Conservation (phyloP, 1,284 basidiomycete species). For the Moesziomyces sp. region DNA sequence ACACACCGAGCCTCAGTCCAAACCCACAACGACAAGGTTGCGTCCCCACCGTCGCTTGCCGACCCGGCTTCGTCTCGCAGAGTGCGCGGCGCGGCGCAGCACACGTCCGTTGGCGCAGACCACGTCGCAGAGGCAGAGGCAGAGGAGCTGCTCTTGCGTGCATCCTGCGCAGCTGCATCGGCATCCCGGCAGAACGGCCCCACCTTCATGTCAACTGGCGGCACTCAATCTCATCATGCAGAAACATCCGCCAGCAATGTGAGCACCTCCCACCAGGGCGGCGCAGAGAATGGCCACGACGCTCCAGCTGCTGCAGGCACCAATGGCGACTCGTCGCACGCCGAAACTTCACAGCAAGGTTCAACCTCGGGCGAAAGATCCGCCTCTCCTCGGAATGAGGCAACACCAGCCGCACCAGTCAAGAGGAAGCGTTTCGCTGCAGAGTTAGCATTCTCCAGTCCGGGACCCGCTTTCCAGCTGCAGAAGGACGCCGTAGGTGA, state of each 20-base stretch:
- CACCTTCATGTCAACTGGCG: slow-evolving; percentile 39
- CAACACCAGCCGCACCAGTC: slow-evolving; percentile 22
- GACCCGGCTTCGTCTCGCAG: neutral
- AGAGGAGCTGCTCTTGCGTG: slow-evolving; percentile 1
- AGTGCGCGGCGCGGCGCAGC: neutral
- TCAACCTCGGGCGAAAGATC: slow-evolving; percentile 14
- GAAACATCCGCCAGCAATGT: slow-evolving; percentile 24
- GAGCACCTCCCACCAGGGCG: slow-evolving; percentile 10
- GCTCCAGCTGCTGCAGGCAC: neutral
- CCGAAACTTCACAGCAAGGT: slow-evolving; percentile 20
- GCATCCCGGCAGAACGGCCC: slow-evolving; percentile 5
- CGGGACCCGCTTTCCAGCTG: slow-evolving; percentile 58
- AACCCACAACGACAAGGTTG: neutral
- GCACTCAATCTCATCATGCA: slow-evolving; percentile 28
- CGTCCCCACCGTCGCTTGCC: neutral
- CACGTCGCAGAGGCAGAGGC: neutral
- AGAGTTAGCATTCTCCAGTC: slow-evolving; percentile 61
- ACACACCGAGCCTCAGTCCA: no score
- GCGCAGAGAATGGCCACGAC: slow-evolving; percentile 11
- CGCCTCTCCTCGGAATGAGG: slow-evolving; percentile 13
- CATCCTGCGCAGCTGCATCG: slow-evolving; percentile 7
- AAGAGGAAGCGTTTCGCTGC: slow-evolving; percentile 56
- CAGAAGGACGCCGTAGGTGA: slow-evolving; percentile 13
- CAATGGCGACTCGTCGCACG: slow-evolving; percentile 8
- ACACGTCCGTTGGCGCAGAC: no score